A percentile compares a stretch with the other conserved stretches of the same genome.
Evolutionary conservation across 805 yeast species (phyloP).

Genomic region (Candida vaughaniae): DNA sequence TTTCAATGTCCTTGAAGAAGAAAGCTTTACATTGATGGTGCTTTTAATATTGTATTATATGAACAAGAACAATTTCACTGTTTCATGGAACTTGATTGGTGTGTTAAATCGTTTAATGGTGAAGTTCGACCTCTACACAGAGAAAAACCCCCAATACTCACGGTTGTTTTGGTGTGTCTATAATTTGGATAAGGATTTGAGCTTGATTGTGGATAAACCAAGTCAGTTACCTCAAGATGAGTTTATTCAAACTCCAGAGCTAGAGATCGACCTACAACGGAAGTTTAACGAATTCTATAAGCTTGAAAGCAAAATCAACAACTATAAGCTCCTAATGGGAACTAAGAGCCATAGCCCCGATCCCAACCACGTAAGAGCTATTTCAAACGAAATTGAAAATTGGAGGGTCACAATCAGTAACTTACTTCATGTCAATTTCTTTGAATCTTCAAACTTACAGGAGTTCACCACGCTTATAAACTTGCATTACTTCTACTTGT

Average conservation of each 20-base stretch:
- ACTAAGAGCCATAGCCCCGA: neutral
- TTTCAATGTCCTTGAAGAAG: conserved; percentile 24
- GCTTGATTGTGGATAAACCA: conserved; percentile 33
- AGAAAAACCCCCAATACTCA: conserved; percentile 7
- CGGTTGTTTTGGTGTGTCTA: conserved; percentile 37
- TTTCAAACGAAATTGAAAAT: conserved; percentile 33
- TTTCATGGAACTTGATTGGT: conserved; percentile 36
- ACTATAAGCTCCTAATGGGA: conserved; percentile 6
- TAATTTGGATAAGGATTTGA: conserved; percentile 39
- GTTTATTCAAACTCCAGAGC: neutral
- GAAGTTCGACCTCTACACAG: conserved; percentile 20
- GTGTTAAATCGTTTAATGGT: conserved; percentile 29
- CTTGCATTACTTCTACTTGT: conserved; percentile 38
- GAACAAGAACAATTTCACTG: conserved; percentile 24
- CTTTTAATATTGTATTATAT: conserved; percentile 32
- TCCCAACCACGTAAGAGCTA: conserved; percentile 11
- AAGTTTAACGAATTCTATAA: conserved; percentile 20
- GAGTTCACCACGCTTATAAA: conserved; percentile 34
- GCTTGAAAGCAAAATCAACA: conserved; percentile 26
- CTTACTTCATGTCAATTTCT: conserved; percentile 20
- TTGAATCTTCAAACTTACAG: conserved; percentile 21
- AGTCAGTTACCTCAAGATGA: conserved; percentile 28
- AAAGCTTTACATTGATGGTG: conserved; percentile 29
- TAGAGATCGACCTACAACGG: conserved; percentile 13
- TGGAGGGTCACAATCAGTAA: conserved; percentile 36